Conservation (phyloP, 129 eudicot species). For the Artemisia tridentata region DNA sequence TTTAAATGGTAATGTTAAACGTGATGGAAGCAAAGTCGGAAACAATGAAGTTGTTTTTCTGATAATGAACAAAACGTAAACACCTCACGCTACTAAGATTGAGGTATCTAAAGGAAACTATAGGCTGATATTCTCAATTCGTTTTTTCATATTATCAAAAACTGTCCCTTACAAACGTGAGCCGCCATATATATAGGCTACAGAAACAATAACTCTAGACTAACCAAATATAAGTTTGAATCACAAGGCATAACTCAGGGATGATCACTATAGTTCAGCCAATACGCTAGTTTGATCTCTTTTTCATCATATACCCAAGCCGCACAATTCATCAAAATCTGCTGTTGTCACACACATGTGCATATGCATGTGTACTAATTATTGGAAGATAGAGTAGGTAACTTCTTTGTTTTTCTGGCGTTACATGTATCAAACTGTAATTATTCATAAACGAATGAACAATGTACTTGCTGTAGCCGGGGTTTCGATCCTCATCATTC, state of each 20-base stretch:
- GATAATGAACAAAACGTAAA: no score
- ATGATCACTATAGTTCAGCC: background rate
- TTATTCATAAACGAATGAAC: constrained; percentile 4
- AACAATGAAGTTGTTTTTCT: no score
- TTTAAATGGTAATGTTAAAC: no score
- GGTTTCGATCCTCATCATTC: constrained; percentile 13
- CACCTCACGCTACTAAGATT: no score
- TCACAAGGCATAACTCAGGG: background rate
- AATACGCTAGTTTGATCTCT: background rate
- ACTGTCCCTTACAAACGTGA: background rate
- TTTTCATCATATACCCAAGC: constrained; percentile 1
- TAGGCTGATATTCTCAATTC: background rate
- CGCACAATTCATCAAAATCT: constrained; percentile 10
- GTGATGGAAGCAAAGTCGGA: no score
- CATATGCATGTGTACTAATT: constrained; percentile 14
- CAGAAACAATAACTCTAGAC: background rate
- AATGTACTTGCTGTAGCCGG: constrained; percentile 1
- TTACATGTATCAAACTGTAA: background rate
- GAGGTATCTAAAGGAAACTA: background rate
- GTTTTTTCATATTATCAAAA: background rate
- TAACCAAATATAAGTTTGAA: background rate
- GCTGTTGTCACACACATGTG: constrained; percentile 9
- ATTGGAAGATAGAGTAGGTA: constrained; percentile 15
- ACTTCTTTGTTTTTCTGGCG: background rate
- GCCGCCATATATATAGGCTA: background rate